Percentiles rank a stretch among this genome's conserved stretches.
Conservation (phyloP, 345 rosid species). For the Lepidium aucheri region DNA sequence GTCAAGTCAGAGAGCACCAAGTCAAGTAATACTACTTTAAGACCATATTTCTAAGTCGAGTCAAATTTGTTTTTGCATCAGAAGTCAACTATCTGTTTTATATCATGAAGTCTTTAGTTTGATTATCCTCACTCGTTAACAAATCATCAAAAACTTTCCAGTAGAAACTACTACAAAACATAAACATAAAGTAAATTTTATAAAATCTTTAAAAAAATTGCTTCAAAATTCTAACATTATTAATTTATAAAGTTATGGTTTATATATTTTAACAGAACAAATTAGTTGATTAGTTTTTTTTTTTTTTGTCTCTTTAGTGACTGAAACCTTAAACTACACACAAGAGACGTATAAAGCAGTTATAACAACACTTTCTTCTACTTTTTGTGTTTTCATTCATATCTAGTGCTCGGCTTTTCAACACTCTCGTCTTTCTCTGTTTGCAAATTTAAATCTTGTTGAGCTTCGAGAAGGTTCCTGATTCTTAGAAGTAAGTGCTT, state of each 20-base stretch:
- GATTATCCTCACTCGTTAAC: not conserved
- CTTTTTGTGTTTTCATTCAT: no score
- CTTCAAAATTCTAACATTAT: no score
- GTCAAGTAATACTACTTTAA: not conserved
- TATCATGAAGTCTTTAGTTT: not conserved
- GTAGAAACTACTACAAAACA: no score
- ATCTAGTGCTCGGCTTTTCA: no score
- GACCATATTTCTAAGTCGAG: not conserved
- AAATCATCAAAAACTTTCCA: no score
- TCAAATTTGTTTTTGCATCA: not conserved
- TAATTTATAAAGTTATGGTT: no score
- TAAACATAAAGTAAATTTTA: no score
- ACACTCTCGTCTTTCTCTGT: not conserved
- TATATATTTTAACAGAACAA: not conserved
- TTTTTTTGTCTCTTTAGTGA: no score
- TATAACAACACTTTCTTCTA: not conserved
- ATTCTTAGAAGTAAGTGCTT: slow-evolving; percentile 75
- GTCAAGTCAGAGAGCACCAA: not conserved
- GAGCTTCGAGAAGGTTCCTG: slow-evolving; percentile 59
- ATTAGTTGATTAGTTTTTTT: not conserved
- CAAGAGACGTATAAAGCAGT: no score
- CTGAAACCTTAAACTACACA: no score
- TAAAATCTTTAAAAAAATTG: no score
- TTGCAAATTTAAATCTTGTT: slow-evolving; percentile 32
- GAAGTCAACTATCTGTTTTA: not conserved